Evolutionary conservation across 2,329 filamentous ascomycete species (phyloP).

Genomic region (Lasiodiplodia hormozganensis): DNA sequence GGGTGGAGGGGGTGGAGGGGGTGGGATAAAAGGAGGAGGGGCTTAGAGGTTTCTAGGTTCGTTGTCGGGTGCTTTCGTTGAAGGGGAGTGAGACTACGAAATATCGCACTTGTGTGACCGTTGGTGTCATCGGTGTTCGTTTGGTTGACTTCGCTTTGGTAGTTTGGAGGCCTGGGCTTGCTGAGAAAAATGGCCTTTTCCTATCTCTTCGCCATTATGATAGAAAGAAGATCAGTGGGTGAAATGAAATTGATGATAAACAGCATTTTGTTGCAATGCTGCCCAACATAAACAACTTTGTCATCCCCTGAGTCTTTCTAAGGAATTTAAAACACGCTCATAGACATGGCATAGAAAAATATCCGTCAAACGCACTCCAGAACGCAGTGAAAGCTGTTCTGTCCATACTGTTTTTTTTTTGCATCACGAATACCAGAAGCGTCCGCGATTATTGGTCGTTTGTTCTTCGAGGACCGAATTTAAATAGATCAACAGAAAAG

Average conservation of each 20-base stretch:
- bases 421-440: not conserved
- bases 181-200: not conserved
- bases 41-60: no score
- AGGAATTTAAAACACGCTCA: fast-evolving
- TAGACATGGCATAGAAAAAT: not conserved
- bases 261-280: not conserved
- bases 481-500: not conserved
- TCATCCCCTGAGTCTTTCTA: not conserved
- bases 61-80: no score
- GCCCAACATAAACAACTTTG: not conserved
- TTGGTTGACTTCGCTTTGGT: not conserved
- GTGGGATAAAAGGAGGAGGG: no score
- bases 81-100: no score
- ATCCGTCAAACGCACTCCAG: not conserved
- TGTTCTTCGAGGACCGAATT: not conserved
- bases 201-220: not conserved
- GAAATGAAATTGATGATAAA: not conserved
- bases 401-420: no score
- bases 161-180: no score
- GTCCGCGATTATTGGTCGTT: not conserved
- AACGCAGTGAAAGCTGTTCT: not conserved
- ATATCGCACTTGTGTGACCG: fast-evolving
- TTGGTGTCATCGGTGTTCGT: no score
- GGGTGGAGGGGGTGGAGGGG: no score
- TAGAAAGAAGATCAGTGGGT: not conserved